A percentile compares a stretch with the other conserved stretches of the same genome.
These are phyloP conservation scores for Licmophora abbreviata DNA, from an alignment of 108 stramenopile genomes.

Conservation along the genomic window DNA sequence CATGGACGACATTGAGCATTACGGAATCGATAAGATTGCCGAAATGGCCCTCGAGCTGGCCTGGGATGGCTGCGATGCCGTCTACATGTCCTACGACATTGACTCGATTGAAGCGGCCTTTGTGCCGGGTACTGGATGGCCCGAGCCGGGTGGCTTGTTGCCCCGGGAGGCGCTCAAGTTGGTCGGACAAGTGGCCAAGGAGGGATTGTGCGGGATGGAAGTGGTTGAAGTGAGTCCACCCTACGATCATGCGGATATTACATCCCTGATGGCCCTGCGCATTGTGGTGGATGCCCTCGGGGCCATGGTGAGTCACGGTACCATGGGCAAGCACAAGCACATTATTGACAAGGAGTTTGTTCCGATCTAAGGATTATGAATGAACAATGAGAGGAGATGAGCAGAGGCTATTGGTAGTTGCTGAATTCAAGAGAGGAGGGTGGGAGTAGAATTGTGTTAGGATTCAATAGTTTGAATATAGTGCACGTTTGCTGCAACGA, in stretches of 20 bases:
- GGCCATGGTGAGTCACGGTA: slow-evolving; percentile 72
- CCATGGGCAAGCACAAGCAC: slow-evolving; percentile 64
- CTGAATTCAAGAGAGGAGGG: too few species aligned
- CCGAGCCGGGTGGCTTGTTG: slow-evolving; percentile 78
- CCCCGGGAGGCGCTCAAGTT: slow-evolving; percentile 80
- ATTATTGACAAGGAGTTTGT: slow-evolving; percentile 79
- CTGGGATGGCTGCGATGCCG: slow-evolving; percentile 84
- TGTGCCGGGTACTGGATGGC: slow-evolving; percentile 80
- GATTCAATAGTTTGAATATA: too few species aligned
- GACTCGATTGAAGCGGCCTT: slow-evolving; percentile 85
- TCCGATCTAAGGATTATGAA: slow-evolving; percentile 73
- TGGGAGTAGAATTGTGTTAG: too few species aligned
- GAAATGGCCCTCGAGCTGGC: slow-evolving; percentile 82
- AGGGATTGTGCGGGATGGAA: slow-evolving; percentile 83
- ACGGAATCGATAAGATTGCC: slow-evolving; percentile 76
- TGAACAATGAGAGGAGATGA: too few species aligned
- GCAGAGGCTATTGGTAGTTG: too few species aligned
- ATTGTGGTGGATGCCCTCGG: slow-evolving; percentile 79
- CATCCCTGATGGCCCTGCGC: slow-evolving; percentile 70
- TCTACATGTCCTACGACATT: slow-evolving; percentile 86
- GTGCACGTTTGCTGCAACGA: too few species aligned
- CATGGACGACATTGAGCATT: slow-evolving; percentile 78
- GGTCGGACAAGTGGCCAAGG: slow-evolving; percentile 64
- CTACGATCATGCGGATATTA: slow-evolving; percentile 82
- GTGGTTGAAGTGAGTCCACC: slow-evolving; percentile 83